phyloP scores from a whole-genome alignment of 2,329 filamentous ascomycete genomes.

The Apiospora phragmitis region DNA sequence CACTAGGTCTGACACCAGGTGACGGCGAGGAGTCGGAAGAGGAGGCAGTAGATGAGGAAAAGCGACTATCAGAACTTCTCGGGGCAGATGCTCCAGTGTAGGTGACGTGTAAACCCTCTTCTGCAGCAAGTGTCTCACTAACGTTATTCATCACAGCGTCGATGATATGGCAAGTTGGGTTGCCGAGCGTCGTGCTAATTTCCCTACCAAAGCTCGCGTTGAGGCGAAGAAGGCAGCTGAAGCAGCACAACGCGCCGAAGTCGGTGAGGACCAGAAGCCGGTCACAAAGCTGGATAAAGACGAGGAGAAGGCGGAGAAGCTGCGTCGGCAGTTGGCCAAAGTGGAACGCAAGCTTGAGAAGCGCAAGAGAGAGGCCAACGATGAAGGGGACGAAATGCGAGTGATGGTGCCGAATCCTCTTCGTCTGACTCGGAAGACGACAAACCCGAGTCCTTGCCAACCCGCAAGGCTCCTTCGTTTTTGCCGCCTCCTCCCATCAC shows the following conservation, averaged over 20 bases:
- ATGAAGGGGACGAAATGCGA: conserved; percentile 67
- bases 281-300: conserved; percentile 55
- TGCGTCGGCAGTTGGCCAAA: conserved; percentile 65
- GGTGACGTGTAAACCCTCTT: conserved; percentile 28
- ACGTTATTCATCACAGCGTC: conserved; percentile 38
- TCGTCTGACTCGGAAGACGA: conserved; percentile 55
- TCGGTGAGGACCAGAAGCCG: conserved; percentile 55
- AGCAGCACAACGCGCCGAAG: conserved; percentile 58
- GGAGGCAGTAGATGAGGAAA: conserved; percentile 71
- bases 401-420: conserved; percentile 42
- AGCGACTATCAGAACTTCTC: conserved; percentile 53
- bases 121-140: not conserved
- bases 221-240: conserved; percentile 60
- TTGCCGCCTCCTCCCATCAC: conserved; percentile 51
- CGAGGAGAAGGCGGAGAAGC: conserved; percentile 58
- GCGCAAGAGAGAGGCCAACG: conserved; percentile 67
- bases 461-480: conserved; percentile 40
- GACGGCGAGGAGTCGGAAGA: conserved; percentile 65
- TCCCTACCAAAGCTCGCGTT: conserved; percentile 73
- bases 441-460: conserved; percentile 58
- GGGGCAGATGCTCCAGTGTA: conserved; percentile 58
- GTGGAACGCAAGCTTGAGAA: conserved; percentile 68
- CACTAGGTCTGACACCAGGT: conserved; percentile 69
- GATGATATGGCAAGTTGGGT: conserved; percentile 80
- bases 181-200: conserved; percentile 76